Evolutionary conservation across 2,329 filamentous ascomycete genomes (phyloP).

Genomic region (Aspergillus pseudoterreus): DNA sequence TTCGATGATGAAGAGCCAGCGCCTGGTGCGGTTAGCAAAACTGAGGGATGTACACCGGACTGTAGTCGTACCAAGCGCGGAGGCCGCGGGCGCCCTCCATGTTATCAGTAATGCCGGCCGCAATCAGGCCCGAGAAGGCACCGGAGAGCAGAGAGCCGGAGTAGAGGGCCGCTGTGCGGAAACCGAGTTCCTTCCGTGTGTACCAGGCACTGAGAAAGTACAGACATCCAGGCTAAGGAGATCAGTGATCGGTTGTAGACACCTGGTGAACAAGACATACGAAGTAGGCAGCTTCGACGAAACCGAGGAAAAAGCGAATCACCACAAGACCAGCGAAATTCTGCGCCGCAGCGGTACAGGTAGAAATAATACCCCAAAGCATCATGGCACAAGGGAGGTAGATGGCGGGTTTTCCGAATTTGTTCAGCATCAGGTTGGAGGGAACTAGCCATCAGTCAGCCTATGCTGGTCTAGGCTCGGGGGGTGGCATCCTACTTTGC

Average conservation of each 20-base stretch:
- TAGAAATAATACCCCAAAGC: conserved; percentile 61
- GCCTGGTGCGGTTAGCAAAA: conserved; percentile 18
- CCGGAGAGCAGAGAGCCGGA: conserved; percentile 67
- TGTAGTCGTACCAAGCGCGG: conserved; percentile 50
- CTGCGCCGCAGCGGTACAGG: conserved; percentile 35
- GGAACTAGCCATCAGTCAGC: conserved; percentile 32
- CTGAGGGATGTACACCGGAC: background rate
- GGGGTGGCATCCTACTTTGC: conserved; percentile 41
- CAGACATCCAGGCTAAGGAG: conserved; percentile 47
- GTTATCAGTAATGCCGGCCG: conserved; percentile 62
- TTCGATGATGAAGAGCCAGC: conserved; percentile 69
- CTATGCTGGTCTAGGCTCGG: background rate
- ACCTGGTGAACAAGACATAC: conserved; percentile 33
- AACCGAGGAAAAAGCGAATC: conserved; percentile 45
- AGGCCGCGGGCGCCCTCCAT: conserved; percentile 57
- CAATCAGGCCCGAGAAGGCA: conserved; percentile 66
- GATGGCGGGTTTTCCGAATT: conserved; percentile 48
- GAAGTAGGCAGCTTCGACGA: conserved; percentile 36
- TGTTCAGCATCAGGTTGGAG: conserved; percentile 50
- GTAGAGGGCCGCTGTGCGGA: conserved; percentile 48
- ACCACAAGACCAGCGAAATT: conserved; percentile 49
- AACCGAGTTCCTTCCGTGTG: conserved; percentile 58
- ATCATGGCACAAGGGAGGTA: conserved; percentile 55
- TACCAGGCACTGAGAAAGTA: conserved; percentile 58
- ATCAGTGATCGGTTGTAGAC: conserved; percentile 51